Evolutionary conservation across 805 yeast species (phyloP), one percentile per base, ranked within the genome.

Genomic region (Metschnikowia aberdeeniae): DNA sequence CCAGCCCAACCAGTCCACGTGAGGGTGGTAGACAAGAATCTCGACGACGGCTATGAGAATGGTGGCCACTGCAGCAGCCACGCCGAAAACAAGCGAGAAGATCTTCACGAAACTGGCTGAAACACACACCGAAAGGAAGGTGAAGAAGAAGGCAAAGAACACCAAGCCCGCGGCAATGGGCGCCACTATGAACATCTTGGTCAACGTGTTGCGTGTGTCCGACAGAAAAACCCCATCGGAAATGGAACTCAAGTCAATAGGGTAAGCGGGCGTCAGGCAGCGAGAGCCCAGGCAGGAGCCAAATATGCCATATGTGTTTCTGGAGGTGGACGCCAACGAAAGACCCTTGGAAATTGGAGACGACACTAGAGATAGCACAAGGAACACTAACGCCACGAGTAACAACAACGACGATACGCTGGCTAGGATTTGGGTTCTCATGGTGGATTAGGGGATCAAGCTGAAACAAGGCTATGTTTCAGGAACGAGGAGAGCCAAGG

Each of bases 1-100:
- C 90, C 92, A 86, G 7, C 82, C 73, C n/a, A 81, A 73, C 90
- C 90, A 86, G 6, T 72, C 64, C 13, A 83, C 71, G 49, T 81
- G 68, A 7, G 93, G 93, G 54, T 71, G 76, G 60, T 82, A 86
- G 12, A 80, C 65, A 40, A 86, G 55, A 32, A 84, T 72, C 0
- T 70, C 68, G 26, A 81, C 73, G 9, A 86, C 63, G 43, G 84
- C 77, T 20, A 76, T 64, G 34, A 84, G 51, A 1, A 83, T 74
- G 8, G 87, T 65, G 9, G 76, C 69, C 12, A 80, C 49, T 58
- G 84, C 81, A 0, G 82, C 69, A 9, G 84, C 34, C 20, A 77
- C 49, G 13, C 77, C 58, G 34, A 78, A 59, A 1, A 77, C 52
- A 27, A 82, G 60, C 24, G 77, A 70, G 31, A 79, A 37, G 7